Evolutionary conservation across 768 basidiomycete genomes (phyloP).

Genomic region (Suillus lakei): DNA sequence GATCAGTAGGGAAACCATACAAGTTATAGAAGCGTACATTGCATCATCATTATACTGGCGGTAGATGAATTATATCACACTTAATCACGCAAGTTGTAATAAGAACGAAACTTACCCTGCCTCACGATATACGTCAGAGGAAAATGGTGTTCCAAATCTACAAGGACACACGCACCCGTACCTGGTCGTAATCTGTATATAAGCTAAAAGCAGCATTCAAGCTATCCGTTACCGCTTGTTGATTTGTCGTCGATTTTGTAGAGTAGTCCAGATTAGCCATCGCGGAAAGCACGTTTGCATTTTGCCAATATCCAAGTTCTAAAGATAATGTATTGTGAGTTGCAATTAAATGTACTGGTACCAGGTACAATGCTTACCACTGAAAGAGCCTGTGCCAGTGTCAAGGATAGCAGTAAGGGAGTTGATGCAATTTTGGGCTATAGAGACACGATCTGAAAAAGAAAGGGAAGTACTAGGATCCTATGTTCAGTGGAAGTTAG

Average conservation of each 20-base stretch:
- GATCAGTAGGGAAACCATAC: background rate
- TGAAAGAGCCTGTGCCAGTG: conserved; percentile 45
- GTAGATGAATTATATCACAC: background rate
- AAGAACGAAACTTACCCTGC: background rate
- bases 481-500: conserved; percentile 25
- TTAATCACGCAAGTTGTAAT: background rate
- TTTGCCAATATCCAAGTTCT: conserved; percentile 60
- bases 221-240: conserved; percentile 6
- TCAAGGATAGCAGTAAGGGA: conserved; percentile 44
- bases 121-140: background rate
- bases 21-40: conserved; percentile 4
- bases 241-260: background rate
- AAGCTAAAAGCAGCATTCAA: conserved; percentile 10
- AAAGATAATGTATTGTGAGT: background rate
- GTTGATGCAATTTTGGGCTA: conserved; percentile 48
- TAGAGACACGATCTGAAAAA: conserved; percentile 43
- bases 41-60: conserved; percentile 16
- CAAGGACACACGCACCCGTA: conserved; percentile 10
- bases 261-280: conserved; percentile 41
- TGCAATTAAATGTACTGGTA: background rate
- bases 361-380: conserved; percentile 33
- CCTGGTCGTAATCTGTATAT: conserved; percentile 11
- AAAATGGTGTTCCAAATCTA: background rate
- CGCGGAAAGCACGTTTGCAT: conserved; percentile 55
- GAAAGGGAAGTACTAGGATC: conserved; percentile 46